Percentiles rank a stretch among this genome's conserved stretches.
Conservation (phyloP, 768 basidiomycete genomes). For the Boletus sensibilis region DNA sequence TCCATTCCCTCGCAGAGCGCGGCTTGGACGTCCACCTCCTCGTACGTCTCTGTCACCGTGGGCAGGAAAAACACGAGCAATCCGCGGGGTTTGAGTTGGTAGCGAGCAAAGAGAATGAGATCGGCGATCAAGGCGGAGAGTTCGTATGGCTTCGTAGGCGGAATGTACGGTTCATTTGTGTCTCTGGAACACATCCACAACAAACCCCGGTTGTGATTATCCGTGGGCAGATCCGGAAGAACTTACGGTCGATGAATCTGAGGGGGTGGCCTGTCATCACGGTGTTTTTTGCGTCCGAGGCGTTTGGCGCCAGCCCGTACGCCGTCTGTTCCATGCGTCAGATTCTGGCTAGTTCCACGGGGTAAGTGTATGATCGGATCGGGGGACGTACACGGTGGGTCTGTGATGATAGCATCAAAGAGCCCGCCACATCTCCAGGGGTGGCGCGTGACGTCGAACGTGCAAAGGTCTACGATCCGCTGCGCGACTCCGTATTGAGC, state of each 20-base stretch:
- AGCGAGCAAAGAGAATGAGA: constrained; percentile 78
- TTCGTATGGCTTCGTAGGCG: constrained; percentile 91
- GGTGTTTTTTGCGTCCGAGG: constrained; percentile 63
- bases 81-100: constrained; percentile 80
- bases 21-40: constrained; percentile 77
- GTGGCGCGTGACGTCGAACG: constrained; percentile 89
- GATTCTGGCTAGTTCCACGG: neutral
- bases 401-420: constrained; percentile 93
- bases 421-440: constrained; percentile 88
- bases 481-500: constrained; percentile 76
- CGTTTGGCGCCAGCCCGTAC: constrained; percentile 87
- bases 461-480: constrained; percentile 79
- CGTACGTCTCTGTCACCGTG: constrained; percentile 88
- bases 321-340: constrained; percentile 59
- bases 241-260: constrained; percentile 46
- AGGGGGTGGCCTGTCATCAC: constrained; percentile 27
- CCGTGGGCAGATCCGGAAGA: neutral
- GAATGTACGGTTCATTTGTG: constrained; percentile 73
- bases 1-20: constrained; percentile 87
- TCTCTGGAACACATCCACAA: constrained; percentile 5
- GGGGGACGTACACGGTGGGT: constrained; percentile 78
- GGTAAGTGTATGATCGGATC: neutral
- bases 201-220: neutral
- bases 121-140: constrained; percentile 79
- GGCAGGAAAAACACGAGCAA: constrained; percentile 95